Base-by-base conservation (phyloP, 1,284 basidiomycete species). In the Heterobasidion occidentale region DNA sequence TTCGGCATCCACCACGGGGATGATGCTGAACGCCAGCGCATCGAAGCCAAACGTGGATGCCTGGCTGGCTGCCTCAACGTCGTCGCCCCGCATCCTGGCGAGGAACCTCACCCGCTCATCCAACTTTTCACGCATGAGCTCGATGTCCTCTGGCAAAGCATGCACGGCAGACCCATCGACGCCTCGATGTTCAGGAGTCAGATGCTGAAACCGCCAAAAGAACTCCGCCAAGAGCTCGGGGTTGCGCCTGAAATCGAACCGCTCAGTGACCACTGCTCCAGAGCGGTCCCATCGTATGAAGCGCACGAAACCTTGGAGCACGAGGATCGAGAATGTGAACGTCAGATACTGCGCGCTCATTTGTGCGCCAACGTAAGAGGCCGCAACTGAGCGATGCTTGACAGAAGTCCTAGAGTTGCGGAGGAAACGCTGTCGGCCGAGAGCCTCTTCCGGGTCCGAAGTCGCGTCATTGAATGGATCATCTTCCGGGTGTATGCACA, bases 271-370 rank as follows among this genome's bases (percentile, higher is more conserved):
- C 42, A 54, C 34, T 3, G 45, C 42, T 12, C 47, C 56, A 17
- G 35, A 33, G 7, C 52, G 33, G 54, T 58, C 56, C 53, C 53
- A 58, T 17, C 42, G 49, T 34, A 58, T 15, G 20, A 58, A 19
- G 9, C 56, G 52, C 12, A 46, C 56, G 3, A 34, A 27, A 7
- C 35, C 17, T 19, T 46, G 44, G 17, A 50, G 35, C 14, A 58
- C 14, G 19, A 55, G n/a, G 27, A 58, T 14, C 7, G 53, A 55
- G 36, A 58, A 49, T 4, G 20, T 15, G 46, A 87, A 88, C 70
- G 82, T 83, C 63, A 76, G 86, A 2, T 35, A 49, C 46, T 54
- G 53, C 5, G 27, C 27, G 27, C 7, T 27, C 34, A 33, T 20
- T n/a, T 53, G 52, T 3, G 42, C 52, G 36, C 17, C 9, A 19